These are phyloP conservation scores for Apiotrichum porosum DNA, from an alignment of 1,284 basidiomycete species.

Conservation along the genomic window DNA sequence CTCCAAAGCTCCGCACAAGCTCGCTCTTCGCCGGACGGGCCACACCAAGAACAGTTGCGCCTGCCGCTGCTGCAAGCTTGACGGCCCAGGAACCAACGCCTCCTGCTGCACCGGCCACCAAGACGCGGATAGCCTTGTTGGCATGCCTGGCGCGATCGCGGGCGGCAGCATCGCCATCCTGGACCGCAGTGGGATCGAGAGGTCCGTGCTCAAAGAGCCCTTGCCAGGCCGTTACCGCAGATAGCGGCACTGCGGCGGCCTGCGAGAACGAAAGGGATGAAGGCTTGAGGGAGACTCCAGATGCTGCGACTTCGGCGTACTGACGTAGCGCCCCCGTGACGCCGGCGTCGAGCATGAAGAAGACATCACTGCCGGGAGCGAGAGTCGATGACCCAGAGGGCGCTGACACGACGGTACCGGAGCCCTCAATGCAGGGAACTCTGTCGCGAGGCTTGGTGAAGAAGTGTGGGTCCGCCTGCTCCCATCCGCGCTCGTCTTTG, in stretches of 20 bases:
- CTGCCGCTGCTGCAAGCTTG: slow-evolving; percentile 1
- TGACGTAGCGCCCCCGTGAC: slow-evolving; percentile 2
- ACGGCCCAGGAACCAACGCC: slow-evolving; percentile 11
- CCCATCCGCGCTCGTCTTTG: slow-evolving; percentile 8
- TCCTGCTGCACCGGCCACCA: slow-evolving; percentile 8
- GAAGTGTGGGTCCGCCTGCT: background rate
- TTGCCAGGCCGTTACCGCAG: slow-evolving; percentile 10
- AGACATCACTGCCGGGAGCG: slow-evolving; percentile 3
- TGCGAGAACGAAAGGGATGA: slow-evolving; percentile 2
- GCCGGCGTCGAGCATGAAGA: slow-evolving; percentile 6
- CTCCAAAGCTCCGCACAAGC: slow-evolving; percentile 1
- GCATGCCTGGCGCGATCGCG: background rate
- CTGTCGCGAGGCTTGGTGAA: background rate
- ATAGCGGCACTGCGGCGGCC: slow-evolving; percentile 10
- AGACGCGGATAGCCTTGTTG: background rate
- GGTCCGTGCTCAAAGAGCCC: slow-evolving; percentile 10
- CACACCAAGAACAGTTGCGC: slow-evolving; percentile 4
- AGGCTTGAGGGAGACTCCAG: slow-evolving; percentile 4
- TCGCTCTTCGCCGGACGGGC: background rate
- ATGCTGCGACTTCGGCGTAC: background rate
- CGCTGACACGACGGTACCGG: slow-evolving; percentile 5
- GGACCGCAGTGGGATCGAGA: background rate
- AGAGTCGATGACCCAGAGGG: background rate
- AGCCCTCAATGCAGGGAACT: slow-evolving; percentile 11
- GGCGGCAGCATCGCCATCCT: background rate